Evolutionary conservation across 345 rosid species (phyloP).

Genomic region (Camelina neglecta): DNA sequence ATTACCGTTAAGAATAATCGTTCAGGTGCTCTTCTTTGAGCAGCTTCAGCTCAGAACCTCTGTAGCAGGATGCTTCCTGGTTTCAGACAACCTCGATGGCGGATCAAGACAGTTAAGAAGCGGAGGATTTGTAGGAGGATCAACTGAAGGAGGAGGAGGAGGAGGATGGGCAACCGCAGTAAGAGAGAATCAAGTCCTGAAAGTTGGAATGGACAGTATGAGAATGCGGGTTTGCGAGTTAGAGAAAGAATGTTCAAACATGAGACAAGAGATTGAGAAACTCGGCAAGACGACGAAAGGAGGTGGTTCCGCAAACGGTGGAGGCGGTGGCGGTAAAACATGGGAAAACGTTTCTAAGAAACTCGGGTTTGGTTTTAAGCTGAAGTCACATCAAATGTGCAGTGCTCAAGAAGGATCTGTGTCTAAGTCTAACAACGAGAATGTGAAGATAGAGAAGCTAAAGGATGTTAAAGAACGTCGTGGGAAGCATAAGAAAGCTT

Average conservation of each 20-base stretch:
- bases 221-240: conserved; percentile 90
- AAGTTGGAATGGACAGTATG: conserved; percentile 98
- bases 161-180: conserved; percentile 83
- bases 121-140: conserved; percentile 69
- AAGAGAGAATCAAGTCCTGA: conserved; percentile 93
- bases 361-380: conserved; percentile 68
- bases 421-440: conserved; percentile 61
- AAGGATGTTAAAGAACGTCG: conserved; percentile 60
- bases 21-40: conserved; percentile 97
- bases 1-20: conserved; percentile 82
- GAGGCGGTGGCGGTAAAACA: conserved; percentile 54
- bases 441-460: conserved; percentile 61
- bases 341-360: conserved; percentile 69
- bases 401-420: conserved; percentile 94
- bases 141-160: conserved; percentile 68
- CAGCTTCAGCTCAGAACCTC: conserved; percentile 99
- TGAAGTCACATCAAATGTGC: conserved; percentile 89
- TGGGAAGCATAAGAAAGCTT: conserved; percentile 67
- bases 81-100: conserved; percentile 86
- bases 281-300: conserved; percentile 52
- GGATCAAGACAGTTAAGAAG: conserved; percentile 88
- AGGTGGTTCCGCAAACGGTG: conserved; percentile 31
- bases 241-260: conserved; percentile 75
- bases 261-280: conserved; percentile 96
- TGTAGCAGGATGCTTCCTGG: conserved; percentile 92